A percentile compares a stretch with the other conserved stretches of the same genome.
phyloP scores from a whole-genome alignment of 1,284 basidiomycete genomes.

The Porodaedalea pini region DNA sequence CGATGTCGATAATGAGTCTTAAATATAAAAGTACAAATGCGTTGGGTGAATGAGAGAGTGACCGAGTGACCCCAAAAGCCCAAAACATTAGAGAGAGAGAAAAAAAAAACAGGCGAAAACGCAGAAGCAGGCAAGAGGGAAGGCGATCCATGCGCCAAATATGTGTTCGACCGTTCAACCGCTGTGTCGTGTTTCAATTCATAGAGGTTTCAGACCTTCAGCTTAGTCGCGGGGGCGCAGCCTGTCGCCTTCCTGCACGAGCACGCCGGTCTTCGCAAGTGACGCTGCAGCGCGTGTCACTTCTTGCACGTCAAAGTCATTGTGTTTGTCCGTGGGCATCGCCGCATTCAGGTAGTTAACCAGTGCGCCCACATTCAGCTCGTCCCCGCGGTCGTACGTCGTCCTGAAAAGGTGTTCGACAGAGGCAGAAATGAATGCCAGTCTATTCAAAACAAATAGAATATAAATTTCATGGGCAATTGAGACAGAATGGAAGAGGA shows the following conservation, averaged over 20 bases:
- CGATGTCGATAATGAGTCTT: neutral
- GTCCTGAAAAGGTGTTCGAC: constrained; percentile 29
- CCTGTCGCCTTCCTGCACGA: constrained; percentile 11
- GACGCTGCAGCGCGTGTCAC: constrained; percentile 32
- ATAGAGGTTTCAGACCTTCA: neutral
- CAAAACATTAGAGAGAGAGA: constrained; percentile 2
- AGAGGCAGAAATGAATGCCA: constrained; percentile 29
- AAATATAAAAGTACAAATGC: constrained; percentile 11
- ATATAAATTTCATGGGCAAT: neutral
- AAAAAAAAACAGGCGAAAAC: neutral
- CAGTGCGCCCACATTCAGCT: constrained; percentile 61
- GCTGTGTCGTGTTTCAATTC: neutral
- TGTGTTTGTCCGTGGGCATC: constrained; percentile 70
- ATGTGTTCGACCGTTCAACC: neutral
- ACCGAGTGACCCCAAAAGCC: constrained; percentile 6
- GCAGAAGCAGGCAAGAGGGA: neutral
- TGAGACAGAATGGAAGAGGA: neutral
- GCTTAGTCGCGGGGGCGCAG: constrained; percentile 1
- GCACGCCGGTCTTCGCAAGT: constrained; percentile 11
- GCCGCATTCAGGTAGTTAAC: constrained; percentile 69
- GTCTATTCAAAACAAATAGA: neutral
- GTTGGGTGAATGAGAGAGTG: constrained; percentile 1
- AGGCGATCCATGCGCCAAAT: neutral
- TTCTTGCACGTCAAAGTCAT: constrained; percentile 73
- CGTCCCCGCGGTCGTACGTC: constrained; percentile 26